Conservation (phyloP, 2,329 filamentous ascomycete genomes). For the Bisporella sp. region DNA sequence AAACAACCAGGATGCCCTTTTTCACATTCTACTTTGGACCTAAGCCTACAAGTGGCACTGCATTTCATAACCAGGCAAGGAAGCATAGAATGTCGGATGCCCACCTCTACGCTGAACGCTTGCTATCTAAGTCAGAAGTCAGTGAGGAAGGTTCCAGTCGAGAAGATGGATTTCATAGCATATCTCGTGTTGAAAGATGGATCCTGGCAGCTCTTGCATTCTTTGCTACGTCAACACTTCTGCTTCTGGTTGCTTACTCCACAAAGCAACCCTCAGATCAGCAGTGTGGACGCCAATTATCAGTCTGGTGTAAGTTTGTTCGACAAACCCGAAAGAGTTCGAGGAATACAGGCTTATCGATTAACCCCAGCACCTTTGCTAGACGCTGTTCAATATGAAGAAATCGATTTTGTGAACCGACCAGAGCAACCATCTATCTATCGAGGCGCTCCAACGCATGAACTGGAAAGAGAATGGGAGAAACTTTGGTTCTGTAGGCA, state of each 20-base stretch:
- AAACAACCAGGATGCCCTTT: no score
- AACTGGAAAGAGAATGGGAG: conserved; percentile 1
- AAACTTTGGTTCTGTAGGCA: conserved; percentile 3
- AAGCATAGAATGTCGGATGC: no score
- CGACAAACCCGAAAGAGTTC: background rate
- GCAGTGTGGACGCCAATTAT: background rate
- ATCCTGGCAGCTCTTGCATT: no score
- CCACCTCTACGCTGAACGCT: no score
- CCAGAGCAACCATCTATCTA: background rate
- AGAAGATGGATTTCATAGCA: no score
- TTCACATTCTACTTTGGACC: no score
- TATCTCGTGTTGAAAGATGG: no score
- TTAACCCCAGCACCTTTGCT: background rate
- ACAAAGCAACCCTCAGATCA: background rate
- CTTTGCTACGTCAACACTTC: no score
- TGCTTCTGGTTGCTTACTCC: background rate
- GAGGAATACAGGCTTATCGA: background rate
- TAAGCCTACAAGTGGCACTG: no score
- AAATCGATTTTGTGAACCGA: background rate
- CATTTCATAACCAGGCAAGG: no score
- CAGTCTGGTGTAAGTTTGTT: background rate
- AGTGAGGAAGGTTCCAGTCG: no score
- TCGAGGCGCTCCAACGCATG: conserved; percentile 3
- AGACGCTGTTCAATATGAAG: background rate
- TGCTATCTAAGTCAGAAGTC: no score